Evolutionary conservation across 352 stramenopile genomes (phyloP).

Genomic region (Peronospora farinosa): DNA sequence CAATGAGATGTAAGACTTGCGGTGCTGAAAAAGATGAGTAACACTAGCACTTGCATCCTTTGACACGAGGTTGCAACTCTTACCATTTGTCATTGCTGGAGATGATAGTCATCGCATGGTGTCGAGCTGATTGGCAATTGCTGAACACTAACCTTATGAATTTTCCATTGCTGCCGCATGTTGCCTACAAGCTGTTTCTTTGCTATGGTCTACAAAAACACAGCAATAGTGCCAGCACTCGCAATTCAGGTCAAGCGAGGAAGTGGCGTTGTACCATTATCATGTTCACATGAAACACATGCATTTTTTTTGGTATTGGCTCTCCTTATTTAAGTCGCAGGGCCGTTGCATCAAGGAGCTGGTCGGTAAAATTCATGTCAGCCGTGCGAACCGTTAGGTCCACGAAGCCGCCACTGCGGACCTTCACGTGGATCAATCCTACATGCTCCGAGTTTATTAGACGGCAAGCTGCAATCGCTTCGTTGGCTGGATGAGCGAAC

Average conservation of each 20-base stretch:
- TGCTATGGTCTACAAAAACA: neutral
- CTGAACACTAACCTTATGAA: conserved; percentile 3
- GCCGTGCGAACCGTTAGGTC: conserved; percentile 82
- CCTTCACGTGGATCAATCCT: conserved; percentile 81
- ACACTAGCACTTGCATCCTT: no score
- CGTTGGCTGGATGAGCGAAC: conserved; percentile 50
- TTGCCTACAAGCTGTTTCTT: conserved; percentile 2
- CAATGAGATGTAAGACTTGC: neutral
- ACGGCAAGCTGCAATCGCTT: conserved; percentile 78
- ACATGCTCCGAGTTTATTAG: conserved; percentile 79
- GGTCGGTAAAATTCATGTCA: conserved; percentile 76
- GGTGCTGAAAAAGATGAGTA: no score
- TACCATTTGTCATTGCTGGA: neutral
- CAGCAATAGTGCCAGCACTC: neutral
- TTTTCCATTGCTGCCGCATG: conserved; percentile 12
- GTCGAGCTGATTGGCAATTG: conserved; percentile 6
- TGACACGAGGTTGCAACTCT: no score
- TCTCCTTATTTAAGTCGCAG: conserved; percentile 59
- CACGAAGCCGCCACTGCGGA: conserved; percentile 75
- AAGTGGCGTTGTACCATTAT: conserved; percentile 1
- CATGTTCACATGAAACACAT: conserved; percentile 17
- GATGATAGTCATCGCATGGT: conserved; percentile 1
- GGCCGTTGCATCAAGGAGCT: conserved; percentile 56
- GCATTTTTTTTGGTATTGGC: conserved; percentile 2
- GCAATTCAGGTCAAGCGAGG: neutral